Evolutionary conservation across 176 grass and related monocot species (phyloP).

Genomic region (Ampelocalamus luodianensis): DNA sequence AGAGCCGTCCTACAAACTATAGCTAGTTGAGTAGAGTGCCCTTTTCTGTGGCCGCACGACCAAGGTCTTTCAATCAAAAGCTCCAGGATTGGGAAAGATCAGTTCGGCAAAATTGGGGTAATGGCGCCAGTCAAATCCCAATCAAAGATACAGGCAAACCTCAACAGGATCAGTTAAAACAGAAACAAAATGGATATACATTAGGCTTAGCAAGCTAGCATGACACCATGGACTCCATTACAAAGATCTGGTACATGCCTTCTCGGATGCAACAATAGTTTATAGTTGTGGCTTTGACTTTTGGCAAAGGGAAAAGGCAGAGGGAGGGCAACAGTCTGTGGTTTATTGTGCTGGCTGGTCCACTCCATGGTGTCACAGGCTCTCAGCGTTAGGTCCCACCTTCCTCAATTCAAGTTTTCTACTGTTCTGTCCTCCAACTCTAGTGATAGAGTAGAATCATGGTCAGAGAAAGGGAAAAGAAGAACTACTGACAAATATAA

Average conservation of each 20-base stretch:
- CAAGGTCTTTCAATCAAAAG: neutral
- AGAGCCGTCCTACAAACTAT: neutral
- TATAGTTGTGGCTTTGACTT: slow-evolving; percentile 1
- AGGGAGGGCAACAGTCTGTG: neutral
- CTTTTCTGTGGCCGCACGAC: neutral
- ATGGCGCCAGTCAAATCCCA: neutral
- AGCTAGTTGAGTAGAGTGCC: neutral
- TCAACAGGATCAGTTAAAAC: neutral
- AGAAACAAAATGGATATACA: neutral
- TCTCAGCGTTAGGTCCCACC: neutral
- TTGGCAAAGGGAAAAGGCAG: neutral
- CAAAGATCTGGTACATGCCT: neutral
- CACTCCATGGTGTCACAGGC: neutral
- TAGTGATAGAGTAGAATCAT: neutral
- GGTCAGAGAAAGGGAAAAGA: neutral
- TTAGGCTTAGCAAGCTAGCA: neutral
- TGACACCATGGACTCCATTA: neutral
- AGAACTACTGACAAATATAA: neutral
- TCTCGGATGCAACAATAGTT: neutral
- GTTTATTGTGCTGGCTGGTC: neutral
- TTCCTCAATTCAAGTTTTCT: neutral
- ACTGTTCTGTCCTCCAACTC: neutral
- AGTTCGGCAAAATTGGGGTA: neutral
- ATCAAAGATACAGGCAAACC: neutral
- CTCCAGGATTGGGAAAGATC: neutral